Conservation (phyloP, 768 basidiomycete species). For the Coprinellus micaceus region DNA sequence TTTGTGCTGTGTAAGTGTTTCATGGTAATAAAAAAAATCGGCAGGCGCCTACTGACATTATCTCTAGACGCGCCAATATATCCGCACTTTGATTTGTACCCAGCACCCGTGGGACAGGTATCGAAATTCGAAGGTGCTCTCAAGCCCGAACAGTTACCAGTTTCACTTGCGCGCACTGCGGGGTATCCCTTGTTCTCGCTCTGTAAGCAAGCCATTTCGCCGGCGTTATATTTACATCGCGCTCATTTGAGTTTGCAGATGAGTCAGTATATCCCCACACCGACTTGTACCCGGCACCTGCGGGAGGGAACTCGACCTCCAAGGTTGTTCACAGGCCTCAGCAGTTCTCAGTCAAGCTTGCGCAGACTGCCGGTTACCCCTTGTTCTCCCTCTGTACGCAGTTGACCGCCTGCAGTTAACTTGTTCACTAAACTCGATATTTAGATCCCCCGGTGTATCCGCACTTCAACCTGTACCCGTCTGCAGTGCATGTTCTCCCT, state of each 20-base stretch:
- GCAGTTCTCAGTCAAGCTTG: neutral
- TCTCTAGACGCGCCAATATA: neutral
- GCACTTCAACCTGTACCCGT: constrained; percentile 5
- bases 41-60: too few relatives aligned
- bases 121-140: neutral
- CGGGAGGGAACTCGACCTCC: neutral
- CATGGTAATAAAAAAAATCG: neutral
- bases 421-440: constrained; percentile 15
- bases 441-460: constrained; percentile 9
- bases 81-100: constrained; percentile 4
- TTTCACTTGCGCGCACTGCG: neutral
- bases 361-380: neutral
- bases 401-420: neutral
- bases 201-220: too few relatives aligned
- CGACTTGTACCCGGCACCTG: neutral
- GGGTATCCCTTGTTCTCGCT: neutral
- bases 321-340: neutral
- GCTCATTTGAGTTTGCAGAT: too few relatives aligned
- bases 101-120: neutral
- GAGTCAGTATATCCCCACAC: too few relatives aligned
- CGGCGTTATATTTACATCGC: too few relatives aligned
- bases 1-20: neutral
- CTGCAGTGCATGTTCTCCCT: neutral
- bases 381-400: neutral
- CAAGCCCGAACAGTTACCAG: neutral